phyloP scores from a whole-genome alignment of 2,329 filamentous ascomycete species.

The Huntiella abstrusa region DNA sequence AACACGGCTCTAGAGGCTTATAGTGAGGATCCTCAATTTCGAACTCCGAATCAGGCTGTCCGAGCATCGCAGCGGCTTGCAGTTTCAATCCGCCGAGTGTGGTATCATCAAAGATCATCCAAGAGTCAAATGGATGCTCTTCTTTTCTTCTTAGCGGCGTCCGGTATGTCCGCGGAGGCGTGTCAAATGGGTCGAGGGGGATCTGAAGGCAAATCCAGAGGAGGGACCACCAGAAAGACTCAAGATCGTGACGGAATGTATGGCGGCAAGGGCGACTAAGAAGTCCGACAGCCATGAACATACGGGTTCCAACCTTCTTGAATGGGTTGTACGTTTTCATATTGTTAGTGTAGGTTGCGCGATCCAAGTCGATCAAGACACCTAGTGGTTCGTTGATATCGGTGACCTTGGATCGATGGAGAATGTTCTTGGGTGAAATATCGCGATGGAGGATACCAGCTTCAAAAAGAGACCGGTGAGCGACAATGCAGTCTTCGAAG shows the following conservation, averaged over 20 bases:
- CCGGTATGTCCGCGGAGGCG: too few species aligned
- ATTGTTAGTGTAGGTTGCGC: background rate
- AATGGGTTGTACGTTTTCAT: too few species aligned
- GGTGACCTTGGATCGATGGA: too few species aligned
- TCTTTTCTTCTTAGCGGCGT: too few species aligned
- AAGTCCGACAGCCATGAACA: background rate
- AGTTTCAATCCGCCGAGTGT: too few species aligned
- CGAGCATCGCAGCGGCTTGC: too few species aligned
- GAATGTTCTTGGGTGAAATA: background rate
- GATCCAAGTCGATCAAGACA: background rate
- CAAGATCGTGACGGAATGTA: background rate
- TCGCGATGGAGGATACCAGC: background rate
- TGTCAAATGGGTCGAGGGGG: too few species aligned
- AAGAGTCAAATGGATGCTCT: too few species aligned
- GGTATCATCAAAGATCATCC: too few species aligned
- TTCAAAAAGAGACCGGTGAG: background rate
- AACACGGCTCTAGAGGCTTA: too few species aligned
- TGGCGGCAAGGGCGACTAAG: background rate
- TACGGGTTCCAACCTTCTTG: background rate
- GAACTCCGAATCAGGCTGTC: too few species aligned
- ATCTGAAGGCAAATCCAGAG: background rate
- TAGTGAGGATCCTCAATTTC: too few species aligned
- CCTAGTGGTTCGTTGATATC: background rate
- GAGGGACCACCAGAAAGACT: background rate
- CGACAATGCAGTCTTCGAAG: background rate